Conservation (phyloP, 129 eudicot species). For the Sambucus nigra region DNA sequence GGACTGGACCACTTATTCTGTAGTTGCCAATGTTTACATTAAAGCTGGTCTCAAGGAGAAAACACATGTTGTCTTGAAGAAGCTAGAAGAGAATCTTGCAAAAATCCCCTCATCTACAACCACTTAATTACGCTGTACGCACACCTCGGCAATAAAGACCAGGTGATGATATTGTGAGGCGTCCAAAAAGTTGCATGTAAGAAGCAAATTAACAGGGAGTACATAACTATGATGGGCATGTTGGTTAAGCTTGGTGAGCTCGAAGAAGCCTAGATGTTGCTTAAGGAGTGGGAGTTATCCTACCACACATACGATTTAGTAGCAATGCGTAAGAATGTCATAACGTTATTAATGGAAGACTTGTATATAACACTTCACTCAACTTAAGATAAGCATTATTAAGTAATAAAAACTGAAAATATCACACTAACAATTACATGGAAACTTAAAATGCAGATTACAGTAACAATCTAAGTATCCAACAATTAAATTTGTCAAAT, state of each 20-base stretch:
- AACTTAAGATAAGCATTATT: no score
- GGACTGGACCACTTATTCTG: slow-evolving; percentile 40
- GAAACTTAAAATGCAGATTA: no score
- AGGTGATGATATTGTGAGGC: slow-evolving; percentile 33
- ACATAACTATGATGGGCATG: slow-evolving; percentile 26
- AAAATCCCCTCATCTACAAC: slow-evolving; percentile 23
- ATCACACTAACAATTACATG: no score
- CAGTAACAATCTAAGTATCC: no score
- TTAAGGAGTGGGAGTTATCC: slow-evolving; percentile 31
- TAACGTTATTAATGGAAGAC: no score
- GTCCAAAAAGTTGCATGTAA: slow-evolving; percentile 18
- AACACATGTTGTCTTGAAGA: slow-evolving; percentile 20
- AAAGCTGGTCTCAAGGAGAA: slow-evolving; percentile 25
- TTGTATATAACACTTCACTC: no score
- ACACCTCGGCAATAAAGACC: slow-evolving; percentile 24
- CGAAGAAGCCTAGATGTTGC: slow-evolving; percentile 23
- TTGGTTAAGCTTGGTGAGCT: slow-evolving; percentile 35
- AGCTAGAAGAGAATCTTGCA: slow-evolving; percentile 25
- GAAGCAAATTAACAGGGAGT: slow-evolving; percentile 30
- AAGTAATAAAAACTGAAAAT: no score
- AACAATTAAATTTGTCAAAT: no score
- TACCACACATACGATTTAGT: slow-evolving; percentile 30
- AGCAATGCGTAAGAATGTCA: no score
- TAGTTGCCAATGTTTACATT: slow-evolving; percentile 17
- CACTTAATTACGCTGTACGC: slow-evolving; percentile 25